Conservation (phyloP, 352 stramenopile species). For the Phytophthora sp. region DNA sequence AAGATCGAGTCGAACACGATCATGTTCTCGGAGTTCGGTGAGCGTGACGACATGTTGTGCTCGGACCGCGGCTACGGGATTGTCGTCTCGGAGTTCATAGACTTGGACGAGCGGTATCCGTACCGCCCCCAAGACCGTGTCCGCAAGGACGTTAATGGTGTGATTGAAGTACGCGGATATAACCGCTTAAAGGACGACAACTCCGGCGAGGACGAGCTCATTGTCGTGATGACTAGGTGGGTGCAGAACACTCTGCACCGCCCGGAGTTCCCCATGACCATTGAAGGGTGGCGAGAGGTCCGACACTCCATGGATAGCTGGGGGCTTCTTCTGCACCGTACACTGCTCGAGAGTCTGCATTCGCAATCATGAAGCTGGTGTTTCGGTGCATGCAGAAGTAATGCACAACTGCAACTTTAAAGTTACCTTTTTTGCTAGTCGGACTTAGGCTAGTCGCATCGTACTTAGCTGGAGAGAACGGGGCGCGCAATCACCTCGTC, state of each 20-base stretch:
- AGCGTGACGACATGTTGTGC: conserved; percentile 25
- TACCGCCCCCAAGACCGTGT: conserved; percentile 32
- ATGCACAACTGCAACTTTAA: background rate
- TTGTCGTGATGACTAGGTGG: conserved; percentile 44
- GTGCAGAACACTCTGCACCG: conserved; percentile 35
- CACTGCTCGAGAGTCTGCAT: conserved; percentile 34
- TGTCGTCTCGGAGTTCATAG: conserved; percentile 40
- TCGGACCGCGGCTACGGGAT: conserved; percentile 30
- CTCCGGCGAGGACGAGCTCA: conserved; percentile 16
- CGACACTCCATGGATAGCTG: conserved; percentile 40
- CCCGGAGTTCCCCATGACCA: conserved; percentile 31
- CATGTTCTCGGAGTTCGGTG: conserved; percentile 43
- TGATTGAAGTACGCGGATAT: conserved; percentile 34
- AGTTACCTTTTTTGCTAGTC: conserved; percentile 19
- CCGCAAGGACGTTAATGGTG: conserved; percentile 37
- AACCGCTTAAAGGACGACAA: conserved; percentile 6
- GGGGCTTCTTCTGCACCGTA: conserved; percentile 33
- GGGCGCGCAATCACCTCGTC: conserved; percentile 20
- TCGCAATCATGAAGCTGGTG: conserved; percentile 5
- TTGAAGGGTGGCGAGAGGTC: conserved; percentile 29
- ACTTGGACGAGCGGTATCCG: conserved; percentile 37
- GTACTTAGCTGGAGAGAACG: conserved; percentile 14
- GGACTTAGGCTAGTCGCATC: conserved; percentile 2
- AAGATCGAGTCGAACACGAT: conserved; percentile 52
- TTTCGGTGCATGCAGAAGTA: background rate